phyloP scores from a whole-genome alignment of 148 eudicot genomes.

The Rhododendron griersonianum region DNA sequence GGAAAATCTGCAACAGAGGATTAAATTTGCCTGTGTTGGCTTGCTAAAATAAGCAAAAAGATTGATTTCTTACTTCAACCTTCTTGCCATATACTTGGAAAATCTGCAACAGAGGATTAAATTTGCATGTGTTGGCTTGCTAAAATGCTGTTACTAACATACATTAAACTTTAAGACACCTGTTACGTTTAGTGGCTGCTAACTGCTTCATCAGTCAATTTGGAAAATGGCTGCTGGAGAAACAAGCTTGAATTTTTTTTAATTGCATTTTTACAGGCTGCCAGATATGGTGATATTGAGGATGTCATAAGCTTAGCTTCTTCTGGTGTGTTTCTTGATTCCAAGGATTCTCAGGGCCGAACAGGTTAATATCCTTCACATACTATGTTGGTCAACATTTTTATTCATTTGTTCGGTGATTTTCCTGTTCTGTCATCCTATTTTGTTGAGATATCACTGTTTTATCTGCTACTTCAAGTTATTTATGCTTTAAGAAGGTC shows the following conservation, averaged over 20 bases:
- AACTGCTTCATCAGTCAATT: not conserved
- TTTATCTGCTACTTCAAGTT: not conserved
- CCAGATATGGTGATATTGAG: constrained; percentile 86
- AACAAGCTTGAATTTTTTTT: not conserved
- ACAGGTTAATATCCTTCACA: constrained; percentile 48
- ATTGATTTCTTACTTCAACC: not conserved
- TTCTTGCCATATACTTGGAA: not conserved
- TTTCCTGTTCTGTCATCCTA: not conserved
- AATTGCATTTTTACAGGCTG: constrained; percentile 46
- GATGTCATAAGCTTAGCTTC: constrained; percentile 60
- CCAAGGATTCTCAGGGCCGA: constrained; percentile 75
- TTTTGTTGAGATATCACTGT: not conserved
- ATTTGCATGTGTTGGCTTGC: not conserved
- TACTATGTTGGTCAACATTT: not conserved
- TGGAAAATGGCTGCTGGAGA: not conserved
- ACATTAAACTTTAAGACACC: not conserved
- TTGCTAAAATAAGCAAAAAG: not conserved
- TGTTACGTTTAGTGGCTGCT: not conserved
- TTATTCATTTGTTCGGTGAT: not conserved
- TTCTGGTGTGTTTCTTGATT: constrained; percentile 53
- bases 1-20: not conserved
- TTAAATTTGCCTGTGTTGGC: not conserved
- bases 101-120: not conserved
- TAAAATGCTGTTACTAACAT: not conserved
- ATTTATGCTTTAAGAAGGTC: not conserved